Conservation (phyloP, 768 basidiomycete species). For the Tylopilus sp. region DNA sequence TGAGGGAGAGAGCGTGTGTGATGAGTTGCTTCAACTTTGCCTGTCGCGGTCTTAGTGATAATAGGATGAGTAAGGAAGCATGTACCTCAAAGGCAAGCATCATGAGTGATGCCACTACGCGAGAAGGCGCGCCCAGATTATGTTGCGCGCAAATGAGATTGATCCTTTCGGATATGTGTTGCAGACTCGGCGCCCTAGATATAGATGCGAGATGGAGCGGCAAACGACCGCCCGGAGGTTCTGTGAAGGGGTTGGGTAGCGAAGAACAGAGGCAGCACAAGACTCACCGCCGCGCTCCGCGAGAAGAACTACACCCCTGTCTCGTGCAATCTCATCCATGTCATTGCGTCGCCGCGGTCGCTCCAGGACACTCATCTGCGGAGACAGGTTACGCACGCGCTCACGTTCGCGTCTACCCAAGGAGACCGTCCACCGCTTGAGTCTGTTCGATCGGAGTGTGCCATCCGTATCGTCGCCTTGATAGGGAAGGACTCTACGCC, state of each 20-base stretch:
- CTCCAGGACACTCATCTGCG: constrained; percentile 43
- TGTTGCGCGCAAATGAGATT: constrained; percentile 82
- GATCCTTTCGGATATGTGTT: constrained; percentile 76
- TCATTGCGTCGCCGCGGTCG: constrained; percentile 44
- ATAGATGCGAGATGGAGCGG: constrained; percentile 72
- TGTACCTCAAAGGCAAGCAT: constrained; percentile 76
- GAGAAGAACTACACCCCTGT: constrained; percentile 63
- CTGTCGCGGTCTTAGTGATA: constrained; percentile 32
- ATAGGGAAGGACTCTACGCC: constrained; percentile 65
- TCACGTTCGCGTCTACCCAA: constrained; percentile 75
- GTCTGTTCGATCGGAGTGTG: constrained; percentile 55
- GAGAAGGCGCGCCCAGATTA: constrained; percentile 57
- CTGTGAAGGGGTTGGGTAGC: constrained; percentile 31
- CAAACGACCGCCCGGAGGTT: constrained; percentile 66
- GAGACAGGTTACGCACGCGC: constrained; percentile 52
- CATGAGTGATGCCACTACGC: constrained; percentile 64
- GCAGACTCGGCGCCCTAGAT: constrained; percentile 67
- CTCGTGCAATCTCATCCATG: constrained; percentile 65
- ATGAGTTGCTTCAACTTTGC: constrained; percentile 83
- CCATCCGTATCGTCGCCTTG: constrained; percentile 62
- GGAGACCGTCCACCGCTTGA: constrained; percentile 74
- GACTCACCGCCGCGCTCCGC: constrained; percentile 59
- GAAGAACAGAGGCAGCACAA: background rate
- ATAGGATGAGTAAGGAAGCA: constrained; percentile 6
- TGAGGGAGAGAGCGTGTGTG: constrained; percentile 73